Base-by-base conservation (phyloP, 257 asterid species). In the Linaria vulgaris region DNA sequence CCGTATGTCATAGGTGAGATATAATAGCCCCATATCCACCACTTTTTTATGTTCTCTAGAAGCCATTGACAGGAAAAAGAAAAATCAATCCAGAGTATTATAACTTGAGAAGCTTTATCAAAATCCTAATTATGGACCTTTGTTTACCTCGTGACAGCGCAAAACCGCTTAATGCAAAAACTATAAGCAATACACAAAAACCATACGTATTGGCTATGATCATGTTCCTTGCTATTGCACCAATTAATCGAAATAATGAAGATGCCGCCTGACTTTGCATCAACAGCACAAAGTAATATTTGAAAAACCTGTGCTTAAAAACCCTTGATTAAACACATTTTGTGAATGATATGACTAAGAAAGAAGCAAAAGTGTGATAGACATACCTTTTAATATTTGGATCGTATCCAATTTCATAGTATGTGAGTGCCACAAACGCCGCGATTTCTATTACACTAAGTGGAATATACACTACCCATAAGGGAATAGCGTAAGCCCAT, bases 341-440 rank as follows among this genome's bases (percentile, higher is more conserved):
- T n/a, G 19, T 34, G 60, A 34, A 47, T 46, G 5, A n/a, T 51
- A 9, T 10, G 16, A 15, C 23, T 27, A 1, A 6, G 58, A 52
- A 23, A 21, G 14, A 21, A 13, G 1, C 53, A 6, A 15, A 20
- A 47, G 20, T 1, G 22, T 9, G 22, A 9, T 38, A 47, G 27
- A 44, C 9, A 43, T 66, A 74, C 90, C 90, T 74, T 48, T 17
- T 75, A 46, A 72, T 22, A 34, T 69, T 76, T 13, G 89, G 79
- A 72, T 78, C 88, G 47, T 30, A 78, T 44, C 92, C 88, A 5
- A 78, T 80, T 22, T 57, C 87, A 56, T 82, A 85, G 57, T 85
- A 85, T 43, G 88, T 80, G 43, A 78, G 39, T 12, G 55, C 27
- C 24, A 72, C 71, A 65, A 69, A 77, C 0, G 49, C 64, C 0